Evolutionary conservation across 2,329 filamentous ascomycete species (phyloP), one percentile per base, ranked within the genome.

Genomic region (Zymoseptoria pseudotritici): DNA sequence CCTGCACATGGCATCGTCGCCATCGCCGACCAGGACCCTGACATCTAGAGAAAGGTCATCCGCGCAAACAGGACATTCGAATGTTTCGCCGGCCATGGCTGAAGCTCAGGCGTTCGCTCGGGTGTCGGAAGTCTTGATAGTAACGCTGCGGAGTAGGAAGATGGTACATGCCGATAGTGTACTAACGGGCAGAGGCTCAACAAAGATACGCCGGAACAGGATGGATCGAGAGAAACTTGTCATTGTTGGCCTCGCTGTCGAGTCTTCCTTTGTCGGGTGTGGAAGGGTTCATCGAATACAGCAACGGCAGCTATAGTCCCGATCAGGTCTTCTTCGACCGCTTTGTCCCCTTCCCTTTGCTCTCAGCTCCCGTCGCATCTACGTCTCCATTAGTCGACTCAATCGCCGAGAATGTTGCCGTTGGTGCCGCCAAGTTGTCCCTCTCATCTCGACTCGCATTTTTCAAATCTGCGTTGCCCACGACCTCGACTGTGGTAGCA

Each of bases 401-500:
- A 53, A 60, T 21, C 17, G 59, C 36, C 36, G 60, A 49, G 3
- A 63, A 63, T n/a, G 62, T 58, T 8, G 65, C 59, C 6, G 57
- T 65, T 8, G 68, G 67, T 9, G 65, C 61, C 8, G 67, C 65
- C 20, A 68, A 57, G 13, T 66, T 63, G 31, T 70, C 69, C 42
- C 65, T 61, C 59, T 70, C 65, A 20, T 78, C 77, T 60, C 77
- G 75, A 4, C 75, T 71, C 3, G 79, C 77, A 53, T 79, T 80
- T 60, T 76, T 76, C 24, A 86, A 82, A 68, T 93, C 89, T 31
- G 81, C 80, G 66, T 80, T 80, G 55, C 86, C 89, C 62, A 93
- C 81, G 31, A 82, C 71, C 0, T 86, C 83, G 3, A 93, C 80
- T 50, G 82, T 80, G n/a, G 81, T 82, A 10, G 88, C 89, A 54